Conservation (phyloP, 1,284 basidiomycete species). For the Stereum hirsutum region DNA sequence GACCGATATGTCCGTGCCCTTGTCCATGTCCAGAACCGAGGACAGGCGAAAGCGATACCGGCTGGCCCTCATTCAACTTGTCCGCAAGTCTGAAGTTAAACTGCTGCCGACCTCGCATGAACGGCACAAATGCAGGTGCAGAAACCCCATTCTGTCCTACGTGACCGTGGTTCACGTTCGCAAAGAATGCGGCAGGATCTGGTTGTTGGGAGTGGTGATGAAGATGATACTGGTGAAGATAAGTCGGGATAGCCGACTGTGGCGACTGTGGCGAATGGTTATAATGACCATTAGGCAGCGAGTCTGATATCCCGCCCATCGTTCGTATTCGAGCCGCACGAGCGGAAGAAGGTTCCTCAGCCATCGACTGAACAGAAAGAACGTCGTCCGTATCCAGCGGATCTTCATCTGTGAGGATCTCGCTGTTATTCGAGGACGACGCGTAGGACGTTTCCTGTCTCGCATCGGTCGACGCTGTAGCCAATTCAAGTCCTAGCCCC, state of each 20-base stretch:
- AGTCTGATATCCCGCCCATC: constrained; percentile 3
- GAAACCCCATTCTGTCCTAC: no score
- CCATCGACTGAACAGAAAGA: constrained; percentile 50
- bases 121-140: background rate
- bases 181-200: background rate
- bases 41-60: background rate
- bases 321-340: constrained; percentile 10
- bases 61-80: no score
- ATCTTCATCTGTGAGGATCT: constrained; percentile 56
- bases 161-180: no score
- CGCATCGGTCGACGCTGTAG: constrained; percentile 51
- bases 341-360: constrained; percentile 21
- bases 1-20: constrained; percentile 1
- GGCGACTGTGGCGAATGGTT: constrained; percentile 9
- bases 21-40: constrained; percentile 1
- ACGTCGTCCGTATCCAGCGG: constrained; percentile 56
- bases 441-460: constrained; percentile 34
- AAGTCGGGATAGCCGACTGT: background rate
- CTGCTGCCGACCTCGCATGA: background rate
- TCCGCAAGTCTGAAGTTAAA: no score
- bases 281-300: no score
- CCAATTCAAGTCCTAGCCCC: constrained; percentile 53
- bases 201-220: background rate
- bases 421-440: constrained; percentile 50
- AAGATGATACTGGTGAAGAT: background rate